phyloP scores from a whole-genome alignment of 352 stramenopile genomes.

The Thraustotheca clavata region DNA sequence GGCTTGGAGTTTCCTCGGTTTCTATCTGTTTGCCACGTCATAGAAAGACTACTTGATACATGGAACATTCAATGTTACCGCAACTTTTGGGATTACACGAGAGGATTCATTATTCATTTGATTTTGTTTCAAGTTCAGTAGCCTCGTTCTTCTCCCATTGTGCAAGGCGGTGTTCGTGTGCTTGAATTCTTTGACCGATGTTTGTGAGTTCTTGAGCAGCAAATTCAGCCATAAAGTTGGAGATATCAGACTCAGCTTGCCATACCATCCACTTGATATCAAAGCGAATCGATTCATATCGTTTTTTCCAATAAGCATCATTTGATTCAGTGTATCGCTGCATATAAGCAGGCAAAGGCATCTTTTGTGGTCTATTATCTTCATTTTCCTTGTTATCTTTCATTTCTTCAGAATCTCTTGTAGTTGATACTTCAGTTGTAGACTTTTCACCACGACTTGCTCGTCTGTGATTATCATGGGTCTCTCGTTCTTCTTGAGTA shows the following conservation, averaged over 20 bases:
- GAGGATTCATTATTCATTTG: no score
- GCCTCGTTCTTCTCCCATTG: constrained; percentile 11
- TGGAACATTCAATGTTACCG: not conserved
- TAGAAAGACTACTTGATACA: not conserved
- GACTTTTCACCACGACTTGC: no score
- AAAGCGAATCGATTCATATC: constrained; percentile 1
- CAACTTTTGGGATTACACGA: no score
- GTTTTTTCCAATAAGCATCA: constrained; percentile 13
- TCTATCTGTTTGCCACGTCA: not conserved
- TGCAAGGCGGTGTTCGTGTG: constrained; percentile 1
- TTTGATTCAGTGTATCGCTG: not conserved
- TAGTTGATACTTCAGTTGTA: no score
- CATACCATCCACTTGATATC: constrained; percentile 16
- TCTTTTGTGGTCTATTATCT: not conserved
- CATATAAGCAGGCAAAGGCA: no score
- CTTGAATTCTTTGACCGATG: constrained; percentile 12
- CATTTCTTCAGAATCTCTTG: not conserved
- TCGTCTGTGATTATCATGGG: no score
- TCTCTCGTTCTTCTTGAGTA: no score
- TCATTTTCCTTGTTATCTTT: not conserved
- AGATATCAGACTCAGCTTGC: not conserved
- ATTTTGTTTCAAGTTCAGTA: no score
- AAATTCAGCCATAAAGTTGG: constrained; percentile 6
- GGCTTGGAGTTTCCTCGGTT: not conserved
- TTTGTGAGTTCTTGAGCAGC: not conserved